Evolutionary conservation across 331 rosid genomes (phyloP), one percentile per base, ranked within the genome.

Genomic region (Malus hybrid): DNA sequence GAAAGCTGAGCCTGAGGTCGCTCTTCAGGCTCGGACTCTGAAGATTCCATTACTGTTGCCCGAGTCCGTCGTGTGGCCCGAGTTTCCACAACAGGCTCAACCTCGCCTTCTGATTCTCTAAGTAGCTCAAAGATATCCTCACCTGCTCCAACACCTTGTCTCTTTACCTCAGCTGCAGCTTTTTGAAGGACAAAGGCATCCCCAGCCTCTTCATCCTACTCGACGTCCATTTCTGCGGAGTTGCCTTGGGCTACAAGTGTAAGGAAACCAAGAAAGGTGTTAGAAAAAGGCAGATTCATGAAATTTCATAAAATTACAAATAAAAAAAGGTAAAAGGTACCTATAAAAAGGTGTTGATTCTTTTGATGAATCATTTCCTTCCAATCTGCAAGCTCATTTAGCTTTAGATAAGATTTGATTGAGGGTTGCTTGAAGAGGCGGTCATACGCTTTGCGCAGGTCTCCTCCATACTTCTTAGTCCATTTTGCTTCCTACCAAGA

Each of bases 391-490:
- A 44, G 16, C 2, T 44, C 15, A 8, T 3, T 2, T 2, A 7
- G 2, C 2, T 3, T 12, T 0, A 5, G 50, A 44, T 44, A 11
- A 0, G 6, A 46, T 4, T 44, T 44, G 15, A 11, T 44, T 0
- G 6, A 1, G 0, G 4, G 5, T 4, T 11, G 6, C 0, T 44
- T 44, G 15, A 44, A 44, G 5, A 44, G 15, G 0, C 0, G 2
- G 0, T 44, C 50, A 0, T 44, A 2, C 0, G 50, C 0, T 1
- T 44, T 2, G 0, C 0, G 0, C 0, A 12, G 0, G 6, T 46
- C 6, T 0, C 18, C 1, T 4, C 1, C 16, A 5, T 4, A 46
- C 1, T 13, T 46, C 6, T 46, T 46, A 0, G 0, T 0, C 52
- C 18, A 46, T 0, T 12, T 46, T 4, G 16, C 6, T 12, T 46